phyloP scores from a whole-genome alignment of 2,329 filamentous ascomycete genomes.

The Aureobasidium sp. region DNA sequence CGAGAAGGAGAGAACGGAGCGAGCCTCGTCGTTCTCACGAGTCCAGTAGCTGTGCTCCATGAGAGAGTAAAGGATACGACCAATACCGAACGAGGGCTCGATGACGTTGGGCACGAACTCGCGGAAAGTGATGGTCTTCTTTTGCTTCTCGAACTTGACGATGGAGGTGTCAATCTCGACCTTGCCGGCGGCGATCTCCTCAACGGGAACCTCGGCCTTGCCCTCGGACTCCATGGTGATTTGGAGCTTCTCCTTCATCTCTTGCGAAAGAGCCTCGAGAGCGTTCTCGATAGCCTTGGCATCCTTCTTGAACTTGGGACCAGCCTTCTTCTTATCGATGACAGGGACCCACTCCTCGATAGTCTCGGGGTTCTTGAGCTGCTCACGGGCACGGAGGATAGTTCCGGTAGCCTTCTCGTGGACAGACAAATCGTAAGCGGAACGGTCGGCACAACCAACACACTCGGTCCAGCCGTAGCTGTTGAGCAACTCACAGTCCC shows the following conservation, averaged over 20 bases:
- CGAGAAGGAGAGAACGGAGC: conserved; percentile 71
- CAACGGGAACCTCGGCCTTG: conserved; percentile 68
- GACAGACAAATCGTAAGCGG: conserved; percentile 86
- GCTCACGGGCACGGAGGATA: conserved; percentile 73
- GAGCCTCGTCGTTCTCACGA: conserved; percentile 71
- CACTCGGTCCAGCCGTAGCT: conserved; percentile 97
- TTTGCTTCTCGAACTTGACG: conserved; percentile 75
- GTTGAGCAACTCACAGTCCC: conserved; percentile 89
- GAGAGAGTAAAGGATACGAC: conserved; percentile 83
- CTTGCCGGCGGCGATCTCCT: conserved; percentile 57
- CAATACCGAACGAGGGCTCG: conserved; percentile 95
- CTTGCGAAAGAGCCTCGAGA: conserved; percentile 66
- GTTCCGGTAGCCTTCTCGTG: conserved; percentile 83
- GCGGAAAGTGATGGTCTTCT: conserved; percentile 69
- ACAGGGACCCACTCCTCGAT: conserved; percentile 84
- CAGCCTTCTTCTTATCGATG: conserved; percentile 91
- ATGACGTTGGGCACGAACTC: conserved; percentile 84
- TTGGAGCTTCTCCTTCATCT: conserved; percentile 69
- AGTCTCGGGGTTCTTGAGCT: conserved; percentile 64
- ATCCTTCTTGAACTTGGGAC: conserved; percentile 91
- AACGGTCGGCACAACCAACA: conserved; percentile 91
- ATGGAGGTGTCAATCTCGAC: conserved; percentile 73
- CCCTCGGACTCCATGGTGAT: conserved; percentile 64
- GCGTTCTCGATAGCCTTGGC: conserved; percentile 76
- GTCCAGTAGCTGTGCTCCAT: conserved; percentile 97